A percentile compares a stretch with the other conserved stretches of the same genome.
Evolutionary conservation across 371 early-diverging fungal genomes (phyloP).

Genomic region (Rhizopus sp.): DNA sequence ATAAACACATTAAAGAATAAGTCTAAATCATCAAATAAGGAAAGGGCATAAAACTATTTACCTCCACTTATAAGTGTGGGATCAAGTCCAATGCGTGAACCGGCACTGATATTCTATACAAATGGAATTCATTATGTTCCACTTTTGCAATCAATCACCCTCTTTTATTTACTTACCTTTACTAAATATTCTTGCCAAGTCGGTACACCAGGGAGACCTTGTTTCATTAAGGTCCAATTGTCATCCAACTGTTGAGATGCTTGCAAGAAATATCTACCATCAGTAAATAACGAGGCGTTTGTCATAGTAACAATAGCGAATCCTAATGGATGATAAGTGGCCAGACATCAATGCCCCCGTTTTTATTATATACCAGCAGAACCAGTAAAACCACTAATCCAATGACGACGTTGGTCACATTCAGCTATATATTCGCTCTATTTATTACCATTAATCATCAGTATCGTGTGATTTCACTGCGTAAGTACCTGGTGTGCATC

Average conservation of each 20-base stretch:
- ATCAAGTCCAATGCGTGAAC: constrained; percentile 84
- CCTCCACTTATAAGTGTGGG: constrained; percentile 78
- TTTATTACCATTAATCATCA: not conserved
- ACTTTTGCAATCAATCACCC: not conserved
- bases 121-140: not conserved
- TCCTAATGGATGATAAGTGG: constrained; percentile 34
- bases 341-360: constrained; percentile 1
- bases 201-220: constrained; percentile 84
- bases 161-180: constrained; percentile 41
- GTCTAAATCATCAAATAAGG: too few species aligned
- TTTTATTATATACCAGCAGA: constrained; percentile 75
- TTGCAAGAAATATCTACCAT: constrained; percentile 98
- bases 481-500: constrained; percentile 89
- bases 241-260: constrained; percentile 90
- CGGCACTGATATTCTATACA: constrained; percentile 58
- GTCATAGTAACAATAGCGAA: constrained; percentile 75
- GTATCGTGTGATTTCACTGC: not conserved
- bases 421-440: constrained; percentile 97
- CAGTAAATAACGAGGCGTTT: constrained; percentile 91
- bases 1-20: too few species aligned
- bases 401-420: constrained; percentile 91
- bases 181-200: constrained; percentile 83
- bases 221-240: constrained; percentile 94
- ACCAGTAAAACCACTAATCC: constrained; percentile 97
- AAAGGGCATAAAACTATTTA: constrained; percentile 24